Evolutionary conservation across 192 early-diverging fungal genomes (phyloP), one percentile per base, ranked within the genome.

Genomic region (Chytriomyces hyalinus): DNA sequence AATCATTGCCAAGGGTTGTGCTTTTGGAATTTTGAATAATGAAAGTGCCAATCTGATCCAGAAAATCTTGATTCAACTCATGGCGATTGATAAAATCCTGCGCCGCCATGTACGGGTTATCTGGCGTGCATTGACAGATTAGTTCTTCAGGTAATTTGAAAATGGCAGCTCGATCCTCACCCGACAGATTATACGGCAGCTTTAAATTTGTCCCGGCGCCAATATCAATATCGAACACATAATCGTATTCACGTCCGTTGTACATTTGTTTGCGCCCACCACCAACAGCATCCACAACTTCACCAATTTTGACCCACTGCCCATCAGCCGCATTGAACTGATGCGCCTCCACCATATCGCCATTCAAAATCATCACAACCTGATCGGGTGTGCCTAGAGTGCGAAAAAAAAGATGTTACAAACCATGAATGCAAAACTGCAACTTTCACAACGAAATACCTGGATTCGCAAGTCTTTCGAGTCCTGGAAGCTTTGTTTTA

Each of bases 141-240:
- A 36, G 36, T 36, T 36, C 36, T 36, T 36, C 36, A 36, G 36
- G 36, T 36, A 36, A 3, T 36, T 36, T 2, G 4, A 36, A 36
- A 1, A 20, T 20, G 48, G 49, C 13, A 6, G 5, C 26, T 48
- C 22, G 50, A n/a, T 17, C 65, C 72, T 24, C 71, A 94, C 93
- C 88, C 0, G 90, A 86, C 0, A 87, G 86, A 83, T 99, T 98
- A 82, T 92, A 99, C 43, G 97, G 98, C 11, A 99, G 87, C 80
- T 98, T 97, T 6, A 98, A 82, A 15, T 92, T 88, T 36, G 92
- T 92, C 1, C 80, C 83, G 44, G 92, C 94, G 44, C 91, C 91
- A 47, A 98, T 90, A 76, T 98, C 97, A 24, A 99, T 93, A 78
- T 97, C 96, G 86, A 99, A 99, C 44, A 99, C 93, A 80, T 94